A percentile compares a stretch with the other conserved stretches of the same genome.
phyloP scores from a whole-genome alignment of 1,284 basidiomycete species.

The Albatrellus sp. region DNA sequence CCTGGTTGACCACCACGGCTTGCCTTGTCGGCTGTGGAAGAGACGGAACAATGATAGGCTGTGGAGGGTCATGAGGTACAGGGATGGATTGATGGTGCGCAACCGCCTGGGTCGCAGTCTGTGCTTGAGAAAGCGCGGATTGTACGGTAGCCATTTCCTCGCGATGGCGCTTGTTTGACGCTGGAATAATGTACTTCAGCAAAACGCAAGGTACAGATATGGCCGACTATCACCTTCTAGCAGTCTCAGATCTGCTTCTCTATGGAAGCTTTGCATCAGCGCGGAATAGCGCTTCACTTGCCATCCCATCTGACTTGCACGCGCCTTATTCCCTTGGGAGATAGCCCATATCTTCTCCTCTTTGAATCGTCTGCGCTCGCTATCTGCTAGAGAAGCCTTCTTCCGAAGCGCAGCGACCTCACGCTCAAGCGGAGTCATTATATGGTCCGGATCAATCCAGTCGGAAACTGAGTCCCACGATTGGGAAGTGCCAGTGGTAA shows the following conservation, averaged over 20 bases:
- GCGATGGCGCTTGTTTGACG: conserved; percentile 10
- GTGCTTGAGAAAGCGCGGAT: conserved; percentile 8
- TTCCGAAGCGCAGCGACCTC: conserved; percentile 61
- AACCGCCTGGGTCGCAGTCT: conserved; percentile 4
- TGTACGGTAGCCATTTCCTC: conserved; percentile 10
- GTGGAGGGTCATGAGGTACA: background rate
- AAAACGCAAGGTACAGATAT: background rate
- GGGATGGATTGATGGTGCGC: background rate
- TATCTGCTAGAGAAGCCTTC: conserved; percentile 67
- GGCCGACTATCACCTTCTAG: conserved; percentile 39
- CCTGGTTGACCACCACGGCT: background rate
- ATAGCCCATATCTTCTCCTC: conserved; percentile 77
- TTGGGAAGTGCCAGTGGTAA: conserved; percentile 11
- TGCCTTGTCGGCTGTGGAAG: background rate
- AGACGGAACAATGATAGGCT: background rate
- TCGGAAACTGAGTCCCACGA: conserved; percentile 37
- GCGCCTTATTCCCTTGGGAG: conserved; percentile 58
- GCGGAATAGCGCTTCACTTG: conserved; percentile 68
- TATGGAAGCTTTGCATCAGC: conserved; percentile 66
- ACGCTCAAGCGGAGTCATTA: conserved; percentile 53
- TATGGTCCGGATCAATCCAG: conserved; percentile 40
- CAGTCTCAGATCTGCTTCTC: conserved; percentile 63
- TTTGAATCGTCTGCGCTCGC: conserved; percentile 65
- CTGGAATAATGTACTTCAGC: background rate
- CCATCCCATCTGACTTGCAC: conserved; percentile 68